These are phyloP conservation scores for Saccharomycopsis hybrid DNA, from an alignment of 1,139 yeast genomes.

Conservation along the genomic window DNA sequence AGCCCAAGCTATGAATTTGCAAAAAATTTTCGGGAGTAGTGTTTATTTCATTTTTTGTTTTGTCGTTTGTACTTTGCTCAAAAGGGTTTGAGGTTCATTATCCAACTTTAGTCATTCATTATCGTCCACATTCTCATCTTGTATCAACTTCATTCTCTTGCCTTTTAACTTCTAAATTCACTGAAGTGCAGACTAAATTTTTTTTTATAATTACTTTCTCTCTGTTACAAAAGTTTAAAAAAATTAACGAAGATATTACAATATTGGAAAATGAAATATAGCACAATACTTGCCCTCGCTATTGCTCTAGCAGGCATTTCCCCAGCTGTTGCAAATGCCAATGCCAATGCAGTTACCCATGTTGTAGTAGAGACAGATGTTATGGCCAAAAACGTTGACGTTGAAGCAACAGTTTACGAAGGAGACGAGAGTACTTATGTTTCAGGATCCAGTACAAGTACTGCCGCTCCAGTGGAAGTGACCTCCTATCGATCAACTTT, in stretches of 20 bases:
- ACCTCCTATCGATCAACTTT: constrained; percentile 10
- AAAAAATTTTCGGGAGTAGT: too few species aligned
- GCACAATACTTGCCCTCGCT: background rate
- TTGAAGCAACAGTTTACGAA: constrained; percentile 16
- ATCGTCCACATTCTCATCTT: background rate
- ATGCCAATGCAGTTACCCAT: constrained; percentile 11
- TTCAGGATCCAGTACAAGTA: constrained; percentile 6
- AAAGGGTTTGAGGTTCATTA: too few species aligned
- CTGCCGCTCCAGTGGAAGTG: constrained; percentile 9
- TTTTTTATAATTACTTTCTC: too few species aligned
- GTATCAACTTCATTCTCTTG: too few species aligned
- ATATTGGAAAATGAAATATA: background rate
- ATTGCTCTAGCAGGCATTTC: background rate
- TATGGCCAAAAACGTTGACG: constrained; percentile 8
- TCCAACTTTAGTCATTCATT: background rate
- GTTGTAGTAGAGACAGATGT: constrained; percentile 16
- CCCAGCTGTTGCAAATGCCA: too few species aligned
- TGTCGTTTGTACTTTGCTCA: too few species aligned
- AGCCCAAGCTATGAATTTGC: too few species aligned
- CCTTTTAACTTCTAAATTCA: too few species aligned
- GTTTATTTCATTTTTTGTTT: too few species aligned
- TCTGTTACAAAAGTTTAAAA: background rate
- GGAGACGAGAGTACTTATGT: constrained; percentile 5
- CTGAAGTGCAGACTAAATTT: too few species aligned
- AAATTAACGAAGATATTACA: too few species aligned